These are phyloP conservation scores for Volvariella volvacea DNA, from an alignment of 1,284 basidiomycete genomes.

Conservation along the genomic window DNA sequence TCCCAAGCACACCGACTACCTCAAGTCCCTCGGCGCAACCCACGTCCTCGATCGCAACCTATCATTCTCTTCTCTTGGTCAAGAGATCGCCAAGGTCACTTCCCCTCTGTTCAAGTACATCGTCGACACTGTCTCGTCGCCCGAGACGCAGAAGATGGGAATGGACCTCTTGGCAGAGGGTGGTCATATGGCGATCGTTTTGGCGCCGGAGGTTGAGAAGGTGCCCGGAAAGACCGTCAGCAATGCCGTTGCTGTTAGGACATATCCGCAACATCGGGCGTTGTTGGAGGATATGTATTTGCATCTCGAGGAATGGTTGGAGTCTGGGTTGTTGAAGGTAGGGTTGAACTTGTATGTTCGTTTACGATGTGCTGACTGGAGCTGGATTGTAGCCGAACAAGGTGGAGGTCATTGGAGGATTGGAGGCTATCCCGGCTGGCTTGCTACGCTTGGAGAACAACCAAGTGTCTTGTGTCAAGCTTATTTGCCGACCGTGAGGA, in stretches of 20 bases:
- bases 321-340: conserved; percentile 12
- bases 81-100: conserved; percentile 22
- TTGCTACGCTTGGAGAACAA: conserved; percentile 31
- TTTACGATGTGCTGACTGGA: conserved; percentile 10
- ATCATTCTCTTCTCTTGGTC: conserved; percentile 17
- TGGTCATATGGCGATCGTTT: background rate
- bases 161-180: background rate
- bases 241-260: background rate
- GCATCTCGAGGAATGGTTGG: conserved; percentile 1
- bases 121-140: conserved; percentile 30
- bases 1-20: conserved; percentile 28
- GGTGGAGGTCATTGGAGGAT: conserved; percentile 38
- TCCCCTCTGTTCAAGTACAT: conserved; percentile 25
- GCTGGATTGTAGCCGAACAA: conserved; percentile 25
- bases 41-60: conserved; percentile 40
- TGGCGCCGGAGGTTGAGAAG: conserved; percentile 31
- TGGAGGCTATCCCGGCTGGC: conserved; percentile 36
- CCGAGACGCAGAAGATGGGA: conserved; percentile 13
- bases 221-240: background rate
- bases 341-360: background rate
- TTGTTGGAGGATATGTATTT: conserved; percentile 5
- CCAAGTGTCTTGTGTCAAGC: conserved; percentile 42
- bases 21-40: conserved; percentile 49
- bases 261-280: conserved; percentile 7
- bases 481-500: conserved; percentile 43